phyloP scores from a whole-genome alignment of 306 rosid species.

The Urtica urens region DNA sequence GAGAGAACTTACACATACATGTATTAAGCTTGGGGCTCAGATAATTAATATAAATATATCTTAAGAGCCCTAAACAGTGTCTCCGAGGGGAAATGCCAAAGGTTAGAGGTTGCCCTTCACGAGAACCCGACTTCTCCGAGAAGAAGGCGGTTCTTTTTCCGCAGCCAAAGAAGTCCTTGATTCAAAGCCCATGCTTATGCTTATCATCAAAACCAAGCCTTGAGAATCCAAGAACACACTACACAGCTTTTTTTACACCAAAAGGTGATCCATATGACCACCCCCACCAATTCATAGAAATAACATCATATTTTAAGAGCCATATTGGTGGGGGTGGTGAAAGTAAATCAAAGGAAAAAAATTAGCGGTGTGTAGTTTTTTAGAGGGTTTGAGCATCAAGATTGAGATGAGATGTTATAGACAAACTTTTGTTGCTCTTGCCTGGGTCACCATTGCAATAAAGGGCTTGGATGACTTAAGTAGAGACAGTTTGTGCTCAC shows the following conservation, averaged over 20 bases:
- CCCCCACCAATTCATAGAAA: conserved; percentile 11
- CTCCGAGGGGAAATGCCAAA: conserved; percentile 69
- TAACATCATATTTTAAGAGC: conserved; percentile 5
- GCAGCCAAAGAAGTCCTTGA: background rate
- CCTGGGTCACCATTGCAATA: conserved; percentile 46
- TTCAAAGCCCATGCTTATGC: background rate
- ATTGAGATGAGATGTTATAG: conserved; percentile 47
- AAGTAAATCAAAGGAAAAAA: background rate
- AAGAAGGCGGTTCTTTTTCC: conserved; percentile 21
- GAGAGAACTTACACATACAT: conserved; percentile 10
- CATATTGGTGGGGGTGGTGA: conserved; percentile 25
- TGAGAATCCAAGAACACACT: too few species aligned
- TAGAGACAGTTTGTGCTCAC: conserved; percentile 23
- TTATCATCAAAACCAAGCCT: too few species aligned
- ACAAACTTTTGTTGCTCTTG: conserved; percentile 15
- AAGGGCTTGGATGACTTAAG: conserved; percentile 58
- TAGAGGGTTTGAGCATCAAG: conserved; percentile 43
- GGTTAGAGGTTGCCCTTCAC: conserved; percentile 91
- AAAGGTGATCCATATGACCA: conserved; percentile 2
- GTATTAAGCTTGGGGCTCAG: background rate
- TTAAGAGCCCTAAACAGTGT: conserved; percentile 8
- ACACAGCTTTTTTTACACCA: too few species aligned
- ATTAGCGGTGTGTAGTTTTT: conserved; percentile 11
- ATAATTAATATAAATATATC: conserved; percentile 15
- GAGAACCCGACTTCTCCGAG: conserved; percentile 33